Conservation (phyloP, 345 rosid species). For the Kandelia obovata region DNA sequence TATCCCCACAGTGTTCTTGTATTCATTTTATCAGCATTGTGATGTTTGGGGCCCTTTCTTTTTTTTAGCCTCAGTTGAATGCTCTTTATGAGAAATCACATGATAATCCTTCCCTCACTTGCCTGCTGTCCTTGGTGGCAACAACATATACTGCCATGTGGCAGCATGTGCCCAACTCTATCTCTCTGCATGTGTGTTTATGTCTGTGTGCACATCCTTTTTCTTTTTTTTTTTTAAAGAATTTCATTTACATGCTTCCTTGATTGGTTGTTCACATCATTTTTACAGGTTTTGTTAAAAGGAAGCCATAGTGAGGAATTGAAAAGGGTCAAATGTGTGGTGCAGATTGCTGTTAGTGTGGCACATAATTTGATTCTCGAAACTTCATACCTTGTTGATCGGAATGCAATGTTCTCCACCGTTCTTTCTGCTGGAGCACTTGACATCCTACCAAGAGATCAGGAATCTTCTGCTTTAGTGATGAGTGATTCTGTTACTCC, state of each 20-base stretch:
- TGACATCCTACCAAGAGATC: slow-evolving; percentile 21
- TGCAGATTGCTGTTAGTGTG: slow-evolving; percentile 58
- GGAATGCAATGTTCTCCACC: slow-evolving; percentile 75
- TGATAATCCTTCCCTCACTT: no score
- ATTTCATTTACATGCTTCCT: neutral
- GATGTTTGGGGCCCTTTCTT: no score
- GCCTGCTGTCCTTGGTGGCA: no score
- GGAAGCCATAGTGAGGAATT: slow-evolving; percentile 78
- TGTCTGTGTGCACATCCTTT: no score
- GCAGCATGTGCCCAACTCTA: no score
- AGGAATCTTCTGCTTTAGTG: slow-evolving; percentile 28
- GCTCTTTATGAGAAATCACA: no score
- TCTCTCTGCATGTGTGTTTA: no score
- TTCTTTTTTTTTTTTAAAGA: no score
- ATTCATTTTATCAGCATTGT: no score
- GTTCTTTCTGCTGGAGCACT: slow-evolving; percentile 33
- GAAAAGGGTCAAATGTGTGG: slow-evolving; percentile 77
- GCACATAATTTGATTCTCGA: slow-evolving; percentile 92
- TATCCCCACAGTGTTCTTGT: neutral
- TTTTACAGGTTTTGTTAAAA: slow-evolving; percentile 76
- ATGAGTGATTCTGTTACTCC: slow-evolving; percentile 27
- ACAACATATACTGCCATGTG: no score
- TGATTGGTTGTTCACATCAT: slow-evolving; percentile 1
- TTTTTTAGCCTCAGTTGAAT: no score
- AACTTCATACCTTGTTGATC: slow-evolving; percentile 83